phyloP scores from a whole-genome alignment of 2,329 filamentous ascomycete species.

The Curvularia eragrostidis region DNA sequence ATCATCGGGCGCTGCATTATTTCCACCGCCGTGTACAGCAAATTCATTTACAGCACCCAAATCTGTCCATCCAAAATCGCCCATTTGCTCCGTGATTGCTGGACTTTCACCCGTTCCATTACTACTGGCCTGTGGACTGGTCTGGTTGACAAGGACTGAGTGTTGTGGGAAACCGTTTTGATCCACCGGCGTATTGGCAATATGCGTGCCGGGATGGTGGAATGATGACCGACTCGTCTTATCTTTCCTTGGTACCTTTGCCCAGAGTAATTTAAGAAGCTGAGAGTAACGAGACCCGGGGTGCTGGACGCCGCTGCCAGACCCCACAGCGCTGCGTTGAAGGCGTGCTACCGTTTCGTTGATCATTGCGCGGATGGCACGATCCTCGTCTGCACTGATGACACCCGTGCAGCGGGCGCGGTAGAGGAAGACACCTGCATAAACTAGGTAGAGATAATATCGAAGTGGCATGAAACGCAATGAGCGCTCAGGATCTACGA shows the following conservation, averaged over 20 bases:
- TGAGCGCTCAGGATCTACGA: slow-evolving; percentile 56
- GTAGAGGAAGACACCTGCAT: slow-evolving; percentile 58
- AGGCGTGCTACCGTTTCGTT: slow-evolving; percentile 55
- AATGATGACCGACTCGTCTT: slow-evolving; percentile 35
- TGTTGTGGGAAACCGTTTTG: slow-evolving; percentile 33
- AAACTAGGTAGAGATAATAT: slow-evolving; percentile 59
- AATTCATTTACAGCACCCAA: slow-evolving; percentile 57
- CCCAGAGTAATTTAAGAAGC: slow-evolving; percentile 57
- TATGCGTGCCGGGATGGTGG: slow-evolving; percentile 42
- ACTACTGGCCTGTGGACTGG: slow-evolving; percentile 49
- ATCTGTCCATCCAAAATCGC: slow-evolving; percentile 59
- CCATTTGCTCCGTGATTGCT: slow-evolving; percentile 55
- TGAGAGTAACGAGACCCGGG: slow-evolving; percentile 57
- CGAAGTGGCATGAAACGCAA: slow-evolving; percentile 58
- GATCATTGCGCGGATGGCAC: slow-evolving; percentile 55
- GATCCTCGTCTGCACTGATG: slow-evolving; percentile 56
- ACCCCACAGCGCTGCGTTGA: slow-evolving; percentile 52
- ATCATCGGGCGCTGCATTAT: slow-evolving; percentile 36
- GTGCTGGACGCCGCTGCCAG: slow-evolving; percentile 51
- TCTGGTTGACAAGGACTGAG: slow-evolving; percentile 16
- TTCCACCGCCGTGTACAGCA: slow-evolving; percentile 53
- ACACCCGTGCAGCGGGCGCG: slow-evolving; percentile 57
- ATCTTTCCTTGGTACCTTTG: slow-evolving; percentile 52
- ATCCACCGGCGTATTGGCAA: slow-evolving; percentile 37
- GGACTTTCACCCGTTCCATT: slow-evolving; percentile 50